Percentiles rank a stretch among this genome's conserved stretches.
Evolutionary conservation across 306 rosid species (phyloP).

Genomic region (Prunus campanulata): DNA sequence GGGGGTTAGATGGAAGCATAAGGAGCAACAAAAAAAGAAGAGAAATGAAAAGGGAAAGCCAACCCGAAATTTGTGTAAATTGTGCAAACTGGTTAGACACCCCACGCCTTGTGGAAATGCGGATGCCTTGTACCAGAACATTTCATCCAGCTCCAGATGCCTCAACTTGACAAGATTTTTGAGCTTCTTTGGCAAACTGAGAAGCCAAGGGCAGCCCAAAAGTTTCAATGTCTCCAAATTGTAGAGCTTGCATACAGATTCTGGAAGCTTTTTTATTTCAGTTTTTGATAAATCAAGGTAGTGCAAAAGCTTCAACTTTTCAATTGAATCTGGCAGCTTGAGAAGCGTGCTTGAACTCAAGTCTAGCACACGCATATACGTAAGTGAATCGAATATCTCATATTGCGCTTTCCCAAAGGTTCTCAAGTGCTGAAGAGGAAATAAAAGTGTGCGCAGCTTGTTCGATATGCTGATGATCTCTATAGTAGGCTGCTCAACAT

Average conservation of each 20-base stretch:
- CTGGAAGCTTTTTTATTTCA: constrained; percentile 12
- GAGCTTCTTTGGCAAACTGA: constrained; percentile 16
- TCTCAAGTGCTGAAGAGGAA: constrained; percentile 3
- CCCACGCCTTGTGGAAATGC: constrained; percentile 7
- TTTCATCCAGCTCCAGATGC: constrained; percentile 24
- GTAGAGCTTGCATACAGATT: constrained; percentile 14
- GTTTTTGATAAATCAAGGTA: constrained; percentile 20
- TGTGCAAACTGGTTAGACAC: constrained; percentile 9
- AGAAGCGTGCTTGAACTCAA: constrained; percentile 22
- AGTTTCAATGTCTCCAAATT: constrained; percentile 23
- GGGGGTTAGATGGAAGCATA: neutral
- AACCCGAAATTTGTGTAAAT: constrained; percentile 13
- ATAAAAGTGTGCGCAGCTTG: constrained; percentile 16
- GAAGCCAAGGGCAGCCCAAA: constrained; percentile 12
- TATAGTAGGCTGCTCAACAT: constrained; percentile 7
- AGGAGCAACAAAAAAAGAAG: neutral
- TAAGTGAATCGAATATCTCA: neutral
- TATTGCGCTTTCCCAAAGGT: neutral
- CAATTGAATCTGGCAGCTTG: constrained; percentile 10
- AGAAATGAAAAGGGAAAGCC: neutral
- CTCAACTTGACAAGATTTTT: constrained; percentile 3
- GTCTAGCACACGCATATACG: constrained; percentile 9
- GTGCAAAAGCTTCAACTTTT: constrained; percentile 15
- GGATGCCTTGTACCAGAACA: constrained; percentile 11
- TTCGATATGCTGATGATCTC: neutral